Evolutionary conservation across 495 filamentous ascomycete genomes (phyloP).

Genomic region (Hypoxylon cercidicola): DNA sequence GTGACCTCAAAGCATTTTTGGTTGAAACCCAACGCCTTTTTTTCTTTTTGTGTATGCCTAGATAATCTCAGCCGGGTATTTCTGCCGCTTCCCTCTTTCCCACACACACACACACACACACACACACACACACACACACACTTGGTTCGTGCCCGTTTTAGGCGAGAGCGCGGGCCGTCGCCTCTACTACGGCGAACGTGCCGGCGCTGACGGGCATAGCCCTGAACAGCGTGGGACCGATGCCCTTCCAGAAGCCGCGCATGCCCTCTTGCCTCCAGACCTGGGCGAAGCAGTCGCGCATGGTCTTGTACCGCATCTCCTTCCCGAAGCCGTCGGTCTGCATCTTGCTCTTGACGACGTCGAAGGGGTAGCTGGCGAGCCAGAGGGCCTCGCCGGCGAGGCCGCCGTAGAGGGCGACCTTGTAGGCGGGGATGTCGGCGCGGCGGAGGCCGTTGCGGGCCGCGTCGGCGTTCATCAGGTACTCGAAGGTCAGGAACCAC

Average conservation of each 20-base stretch:
- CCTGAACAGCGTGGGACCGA: slow-evolving; percentile 91
- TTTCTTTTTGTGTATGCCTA: slow-evolving; percentile 14
- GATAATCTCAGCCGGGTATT: slow-evolving; percentile 11
- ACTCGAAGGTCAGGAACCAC: slow-evolving; percentile 97
- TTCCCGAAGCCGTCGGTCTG: slow-evolving; percentile 88
- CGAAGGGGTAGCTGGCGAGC: slow-evolving; percentile 92
- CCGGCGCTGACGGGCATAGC: slow-evolving; percentile 98
- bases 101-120: too few relatives aligned
- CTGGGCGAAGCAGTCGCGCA: slow-evolving; percentile 91
- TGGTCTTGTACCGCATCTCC: slow-evolving; percentile 75
- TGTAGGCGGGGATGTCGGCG: slow-evolving; percentile 79
- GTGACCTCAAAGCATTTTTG: slow-evolving; percentile 26
- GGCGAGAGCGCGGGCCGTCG: slow-evolving; percentile 69
- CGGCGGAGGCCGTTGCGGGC: slow-evolving; percentile 76
- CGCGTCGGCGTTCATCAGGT: slow-evolving; percentile 90
- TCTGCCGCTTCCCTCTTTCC: neutral
- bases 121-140: too few relatives aligned
- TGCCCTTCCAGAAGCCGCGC: slow-evolving; percentile 94
- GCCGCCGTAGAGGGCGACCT: slow-evolving; percentile 92
- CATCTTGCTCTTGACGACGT: slow-evolving; percentile 99
- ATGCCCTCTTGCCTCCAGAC: slow-evolving; percentile 80
- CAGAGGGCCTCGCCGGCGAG: slow-evolving; percentile 93
- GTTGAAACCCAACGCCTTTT: slow-evolving; percentile 41
- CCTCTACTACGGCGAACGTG: slow-evolving; percentile 87
- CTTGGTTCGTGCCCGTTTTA: too few relatives aligned